Conservation (phyloP, 345 rosid species). For the thale cress (Arabidopsis thaliana) region DNA sequence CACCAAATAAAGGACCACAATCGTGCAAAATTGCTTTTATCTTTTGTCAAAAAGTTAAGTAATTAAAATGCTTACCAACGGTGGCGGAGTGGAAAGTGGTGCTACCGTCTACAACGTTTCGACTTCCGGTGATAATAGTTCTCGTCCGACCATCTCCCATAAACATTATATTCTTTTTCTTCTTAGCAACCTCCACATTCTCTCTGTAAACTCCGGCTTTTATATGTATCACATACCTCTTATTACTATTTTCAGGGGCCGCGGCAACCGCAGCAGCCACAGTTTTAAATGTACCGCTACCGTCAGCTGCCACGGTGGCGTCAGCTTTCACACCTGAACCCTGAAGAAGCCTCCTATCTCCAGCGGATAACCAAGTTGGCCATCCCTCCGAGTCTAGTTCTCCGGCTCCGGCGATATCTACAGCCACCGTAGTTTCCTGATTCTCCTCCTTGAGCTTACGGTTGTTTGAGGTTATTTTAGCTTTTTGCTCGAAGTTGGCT, state of each 20-base stretch:
- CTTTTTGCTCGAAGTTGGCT: slow-evolving; percentile 46
- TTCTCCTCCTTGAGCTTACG: slow-evolving; percentile 53
- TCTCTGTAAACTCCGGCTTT: slow-evolving; percentile 85
- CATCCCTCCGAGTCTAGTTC: slow-evolving; percentile 48
- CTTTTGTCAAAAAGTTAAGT: background rate
- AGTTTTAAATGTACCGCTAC: slow-evolving; percentile 70
- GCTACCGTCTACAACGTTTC: slow-evolving; percentile 86
- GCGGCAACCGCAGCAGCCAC: slow-evolving; percentile 74
- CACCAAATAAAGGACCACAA: slow-evolving; percentile 27
- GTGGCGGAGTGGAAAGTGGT: slow-evolving; percentile 91
- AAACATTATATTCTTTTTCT: slow-evolving; percentile 73
- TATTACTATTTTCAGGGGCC: slow-evolving; percentile 66
- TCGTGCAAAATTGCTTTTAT: slow-evolving; percentile 1
- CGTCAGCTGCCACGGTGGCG: slow-evolving; percentile 83
- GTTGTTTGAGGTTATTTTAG: slow-evolving; percentile 28
- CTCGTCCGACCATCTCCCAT: slow-evolving; percentile 79
- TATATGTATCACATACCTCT: slow-evolving; percentile 68
- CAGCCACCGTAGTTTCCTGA: slow-evolving; percentile 26
- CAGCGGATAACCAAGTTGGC: slow-evolving; percentile 85
- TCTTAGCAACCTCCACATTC: slow-evolving; percentile 72
- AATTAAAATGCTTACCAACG: slow-evolving; percentile 60
- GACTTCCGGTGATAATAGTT: slow-evolving; percentile 74
- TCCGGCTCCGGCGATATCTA: slow-evolving; percentile 33
- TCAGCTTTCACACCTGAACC: slow-evolving; percentile 58
- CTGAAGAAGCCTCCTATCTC: slow-evolving; percentile 77